Evolutionary conservation across 768 basidiomycete genomes (phyloP), one percentile per base, ranked within the genome.

Genomic region (Mycena crocata): DNA sequence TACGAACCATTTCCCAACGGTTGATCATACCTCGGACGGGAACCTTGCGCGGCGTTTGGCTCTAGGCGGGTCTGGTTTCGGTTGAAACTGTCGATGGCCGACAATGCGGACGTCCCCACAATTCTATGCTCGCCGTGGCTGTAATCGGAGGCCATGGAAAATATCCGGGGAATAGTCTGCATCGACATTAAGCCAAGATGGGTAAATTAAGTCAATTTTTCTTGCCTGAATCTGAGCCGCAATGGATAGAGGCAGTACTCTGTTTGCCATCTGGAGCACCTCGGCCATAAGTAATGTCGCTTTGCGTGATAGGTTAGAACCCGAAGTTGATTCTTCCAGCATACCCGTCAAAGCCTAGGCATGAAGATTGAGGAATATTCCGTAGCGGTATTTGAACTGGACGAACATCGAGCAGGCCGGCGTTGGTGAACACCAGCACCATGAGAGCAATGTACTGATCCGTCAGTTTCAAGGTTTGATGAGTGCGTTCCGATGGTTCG

Each of bases 371-470:
- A 66, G 56, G 17, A 46, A 24, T n/a, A 56, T 32, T 54, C 21
- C 44, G 26, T 21, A 34, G 23, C 1, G 45, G 39, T 10, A 28
- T 40, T n/a, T n/a, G n/a, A 45, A 21, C 30, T 23, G 59, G 31
- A 78, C 87, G 67, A 66, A 96, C 97, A 77, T 98, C 95, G 48
- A 95, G 80, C 1, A 99, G 80, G 24, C 97, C 98, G 17, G 94
- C 92, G 71, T 95, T 92, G 5, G 91, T 88, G 63, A 99, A 89
- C 3, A 98, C 88, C 21, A 93, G 83, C 10, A 98, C 84, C 6
- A 99, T 82, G 17, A 99, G 82, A 0, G 93, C 93, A 55, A 96
- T 87, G 75, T 95, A 99, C 73, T 99, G 98, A 72, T 98, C 96
- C 2, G 95, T 92, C 28, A 99, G 78, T 73, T 93, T 96, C 46